Conservation (phyloP, 768 basidiomycete genomes). For the Calocybe gangraenosa region DNA sequence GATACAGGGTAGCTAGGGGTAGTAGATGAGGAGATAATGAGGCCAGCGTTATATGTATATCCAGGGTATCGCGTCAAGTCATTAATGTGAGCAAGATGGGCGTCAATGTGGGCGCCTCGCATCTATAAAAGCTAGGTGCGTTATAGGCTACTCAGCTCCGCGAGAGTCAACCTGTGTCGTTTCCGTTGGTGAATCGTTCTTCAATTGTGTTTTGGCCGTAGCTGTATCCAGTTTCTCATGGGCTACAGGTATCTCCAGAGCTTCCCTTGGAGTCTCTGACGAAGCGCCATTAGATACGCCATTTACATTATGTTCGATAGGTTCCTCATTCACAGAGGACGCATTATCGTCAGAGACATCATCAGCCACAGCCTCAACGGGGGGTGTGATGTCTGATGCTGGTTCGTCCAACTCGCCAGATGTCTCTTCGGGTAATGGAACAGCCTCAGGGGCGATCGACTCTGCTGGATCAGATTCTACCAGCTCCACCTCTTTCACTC, state of each 20-base stretch:
- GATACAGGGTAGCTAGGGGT: constrained; percentile 10
- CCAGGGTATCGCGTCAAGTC: constrained; percentile 11
- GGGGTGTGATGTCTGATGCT: constrained; percentile 18
- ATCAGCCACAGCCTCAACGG: constrained; percentile 14
- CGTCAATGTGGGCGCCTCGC: constrained; percentile 4
- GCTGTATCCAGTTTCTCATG: constrained; percentile 5
- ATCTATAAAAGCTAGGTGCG: no score
- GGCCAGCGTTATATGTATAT: constrained; percentile 6
- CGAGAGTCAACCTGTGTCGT: constrained; percentile 1
- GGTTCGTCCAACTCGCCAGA: constrained; percentile 35
- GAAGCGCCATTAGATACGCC: background rate
- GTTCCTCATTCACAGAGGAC: constrained; percentile 9
- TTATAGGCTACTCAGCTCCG: constrained; percentile 5
- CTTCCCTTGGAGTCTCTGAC: background rate
- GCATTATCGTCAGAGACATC: constrained; percentile 9
- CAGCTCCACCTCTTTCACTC: constrained; percentile 66
- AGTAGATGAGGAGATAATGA: constrained; percentile 9
- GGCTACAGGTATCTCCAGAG: background rate
- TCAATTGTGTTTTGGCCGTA: background rate
- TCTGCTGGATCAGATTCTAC: constrained; percentile 31
- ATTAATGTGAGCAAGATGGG: constrained; percentile 8
- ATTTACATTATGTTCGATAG: background rate
- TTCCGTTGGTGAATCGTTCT: constrained; percentile 1
- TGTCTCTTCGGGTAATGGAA: constrained; percentile 36
- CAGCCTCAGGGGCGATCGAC: constrained; percentile 25